Conservation (phyloP, 192 early-diverging fungal species). For the Funneliformis mosseae region DNA sequence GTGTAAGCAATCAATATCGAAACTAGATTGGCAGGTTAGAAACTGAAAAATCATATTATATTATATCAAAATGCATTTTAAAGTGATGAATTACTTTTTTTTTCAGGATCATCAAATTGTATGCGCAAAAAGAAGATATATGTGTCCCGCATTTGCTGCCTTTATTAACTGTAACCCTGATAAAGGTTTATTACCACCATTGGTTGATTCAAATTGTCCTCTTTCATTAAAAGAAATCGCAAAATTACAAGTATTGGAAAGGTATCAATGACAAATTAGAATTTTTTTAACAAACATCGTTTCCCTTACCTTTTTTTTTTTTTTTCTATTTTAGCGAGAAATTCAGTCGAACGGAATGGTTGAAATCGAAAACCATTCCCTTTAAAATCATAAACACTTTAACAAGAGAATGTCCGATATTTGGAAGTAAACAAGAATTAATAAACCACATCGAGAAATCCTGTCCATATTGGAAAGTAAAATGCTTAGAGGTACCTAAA, state of each 20-base stretch:
- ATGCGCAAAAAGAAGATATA: background rate
- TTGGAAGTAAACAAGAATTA: background rate
- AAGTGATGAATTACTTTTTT: background rate
- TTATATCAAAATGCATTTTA: background rate
- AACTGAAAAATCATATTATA: background rate
- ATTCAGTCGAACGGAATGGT: background rate
- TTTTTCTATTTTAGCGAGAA: background rate
- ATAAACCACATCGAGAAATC: background rate
- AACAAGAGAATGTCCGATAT: background rate
- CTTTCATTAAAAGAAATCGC: background rate
- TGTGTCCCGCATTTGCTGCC: background rate
- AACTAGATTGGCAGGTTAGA: background rate
- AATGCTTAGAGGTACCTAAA: background rate
- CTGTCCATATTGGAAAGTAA: background rate
- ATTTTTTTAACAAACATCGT: background rate
- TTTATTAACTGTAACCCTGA: background rate
- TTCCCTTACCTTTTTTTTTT: too few species aligned
- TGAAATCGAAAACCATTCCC: background rate
- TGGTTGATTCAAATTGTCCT: conserved; percentile 16
- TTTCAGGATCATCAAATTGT: conserved; percentile 14
- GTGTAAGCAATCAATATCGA: background rate
- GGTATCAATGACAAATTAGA: background rate
- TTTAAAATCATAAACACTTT: background rate
- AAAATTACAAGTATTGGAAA: background rate
- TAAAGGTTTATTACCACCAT: background rate